Base-by-base conservation (phyloP, 1,284 basidiomycete genomes). In the Microbotryum intermedium region DNA sequence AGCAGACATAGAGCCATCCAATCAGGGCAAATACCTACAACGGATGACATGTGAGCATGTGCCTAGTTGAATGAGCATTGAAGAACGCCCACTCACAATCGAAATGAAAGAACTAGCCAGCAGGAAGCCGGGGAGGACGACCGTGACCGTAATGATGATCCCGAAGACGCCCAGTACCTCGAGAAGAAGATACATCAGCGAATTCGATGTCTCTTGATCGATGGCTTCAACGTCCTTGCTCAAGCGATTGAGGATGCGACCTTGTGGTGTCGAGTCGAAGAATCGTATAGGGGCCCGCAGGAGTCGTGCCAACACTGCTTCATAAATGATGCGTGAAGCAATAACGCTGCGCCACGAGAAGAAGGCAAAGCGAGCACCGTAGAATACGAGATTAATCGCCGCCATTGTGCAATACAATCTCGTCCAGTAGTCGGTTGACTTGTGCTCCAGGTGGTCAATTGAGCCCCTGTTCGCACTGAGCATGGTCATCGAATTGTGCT, bases 211-310 rank as follows among this genome's bases (percentile, higher is more conserved):
- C 56, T 77, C 75, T 42, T 76, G 75, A 69, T 81, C 80, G 57
- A 80, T 73, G 0, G 76, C 75, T 50, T 77, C 76, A 59, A 79
- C 74, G 53, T 59, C 62, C 20, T 64, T 67, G 13, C 69, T 70
- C 42, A 76, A 73, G 10, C 79, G 73, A 64, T 81, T 81, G 60
- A 80, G 73, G 64, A 81, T 79, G 2, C 79, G 75, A 5, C 79
- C 79, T 4, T 74, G 73, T 13, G 71, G 70, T 2, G 71, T 72
- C 29, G 60, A 57, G 50, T 71, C 69, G 55, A 65, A 71, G 60
- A 70, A 70, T 20, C 67, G 65, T 34, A 67, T 66, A 8, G 53
- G 62, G 5, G 71, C 67, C 1, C 61, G 60, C 3, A 72, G 54
- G 13, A 72, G 62, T 2, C 46, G 58, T 13, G 53, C 43, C 30